Evolutionary conservation across 1,284 basidiomycete genomes (phyloP).

Genomic region (Trametes sp.): DNA sequence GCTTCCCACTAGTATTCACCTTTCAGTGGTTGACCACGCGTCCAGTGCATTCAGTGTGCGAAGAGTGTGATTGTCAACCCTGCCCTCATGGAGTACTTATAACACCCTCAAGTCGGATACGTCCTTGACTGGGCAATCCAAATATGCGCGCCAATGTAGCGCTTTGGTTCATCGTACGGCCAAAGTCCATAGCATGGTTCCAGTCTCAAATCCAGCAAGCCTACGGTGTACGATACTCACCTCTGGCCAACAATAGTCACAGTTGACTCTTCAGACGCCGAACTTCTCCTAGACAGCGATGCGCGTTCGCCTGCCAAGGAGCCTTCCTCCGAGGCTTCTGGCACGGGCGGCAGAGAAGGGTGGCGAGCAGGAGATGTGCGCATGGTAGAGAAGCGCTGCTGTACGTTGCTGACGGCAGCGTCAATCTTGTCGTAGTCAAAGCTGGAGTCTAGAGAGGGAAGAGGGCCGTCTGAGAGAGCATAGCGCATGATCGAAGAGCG

Average conservation of each 20-base stretch:
- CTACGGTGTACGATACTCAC: not conserved
- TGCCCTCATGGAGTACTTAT: too few species aligned
- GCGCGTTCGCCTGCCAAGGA: conserved; percentile 28
- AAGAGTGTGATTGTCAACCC: too few species aligned
- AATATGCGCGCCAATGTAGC: too few species aligned
- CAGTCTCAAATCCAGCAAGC: not conserved
- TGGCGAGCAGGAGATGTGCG: conserved; percentile 31
- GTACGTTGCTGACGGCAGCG: conserved; percentile 26
- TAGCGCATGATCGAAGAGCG: conserved; percentile 31
- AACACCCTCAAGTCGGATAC: too few species aligned
- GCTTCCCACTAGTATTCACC: too few species aligned
- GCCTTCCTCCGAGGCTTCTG: conserved; percentile 35
- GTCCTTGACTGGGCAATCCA: too few species aligned
- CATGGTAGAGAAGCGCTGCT: conserved; percentile 25
- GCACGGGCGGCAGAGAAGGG: conserved; percentile 34
- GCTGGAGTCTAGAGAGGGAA: conserved; percentile 17
- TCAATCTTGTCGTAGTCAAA: conserved; percentile 29
- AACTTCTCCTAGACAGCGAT: conserved; percentile 34
- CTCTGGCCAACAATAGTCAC: conserved; percentile 28
- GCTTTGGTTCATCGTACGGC: too few species aligned
- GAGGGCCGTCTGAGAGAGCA: conserved; percentile 31
- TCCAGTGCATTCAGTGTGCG: too few species aligned
- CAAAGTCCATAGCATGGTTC: too few species aligned
- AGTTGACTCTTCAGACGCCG: conserved; percentile 24
- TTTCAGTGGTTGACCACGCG: too few species aligned